phyloP scores from a whole-genome alignment of 257 asterid genomes.

The Penstemon newberryi region DNA sequence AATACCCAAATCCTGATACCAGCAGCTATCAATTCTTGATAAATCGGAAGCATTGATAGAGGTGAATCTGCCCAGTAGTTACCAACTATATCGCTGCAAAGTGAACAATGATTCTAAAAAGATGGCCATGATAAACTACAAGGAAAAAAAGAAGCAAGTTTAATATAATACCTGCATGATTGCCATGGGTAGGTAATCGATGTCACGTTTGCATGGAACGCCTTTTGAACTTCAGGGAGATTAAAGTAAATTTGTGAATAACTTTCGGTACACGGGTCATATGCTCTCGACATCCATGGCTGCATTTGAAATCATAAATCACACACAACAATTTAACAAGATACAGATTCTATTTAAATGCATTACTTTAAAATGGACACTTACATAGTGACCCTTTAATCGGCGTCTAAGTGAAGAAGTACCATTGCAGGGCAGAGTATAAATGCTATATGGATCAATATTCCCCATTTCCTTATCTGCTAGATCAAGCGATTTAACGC shows the following conservation, averaged over 20 bases:
- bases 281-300: conserved; percentile 96
- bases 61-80: conserved; percentile 90
- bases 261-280: conserved; percentile 91
- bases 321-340: too few relatives aligned
- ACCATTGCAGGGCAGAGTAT: conserved; percentile 68
- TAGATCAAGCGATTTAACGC: conserved; percentile 49
- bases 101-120: conserved; percentile 15
- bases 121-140: conserved; percentile 2
- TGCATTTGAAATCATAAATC: conserved; percentile 31
- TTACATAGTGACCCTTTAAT: conserved; percentile 83
- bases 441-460: conserved; percentile 89
- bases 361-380: conserved; percentile 25
- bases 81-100: conserved; percentile 76
- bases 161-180: conserved; percentile 73
- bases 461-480: conserved; percentile 80
- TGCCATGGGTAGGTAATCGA: conserved; percentile 69
- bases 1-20: conserved; percentile 93
- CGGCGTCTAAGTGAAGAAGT: conserved; percentile 55
- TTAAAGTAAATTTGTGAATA: conserved; percentile 71
- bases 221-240: conserved; percentile 85
- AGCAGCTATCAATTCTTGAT: conserved; percentile 78
- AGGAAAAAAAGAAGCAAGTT: conserved; percentile 18
- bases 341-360: not conserved
- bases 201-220: conserved; percentile 83
- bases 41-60: conserved; percentile 85